Base-by-base conservation (phyloP, 306 rosid species). In the Gleditsia sinensis region DNA sequence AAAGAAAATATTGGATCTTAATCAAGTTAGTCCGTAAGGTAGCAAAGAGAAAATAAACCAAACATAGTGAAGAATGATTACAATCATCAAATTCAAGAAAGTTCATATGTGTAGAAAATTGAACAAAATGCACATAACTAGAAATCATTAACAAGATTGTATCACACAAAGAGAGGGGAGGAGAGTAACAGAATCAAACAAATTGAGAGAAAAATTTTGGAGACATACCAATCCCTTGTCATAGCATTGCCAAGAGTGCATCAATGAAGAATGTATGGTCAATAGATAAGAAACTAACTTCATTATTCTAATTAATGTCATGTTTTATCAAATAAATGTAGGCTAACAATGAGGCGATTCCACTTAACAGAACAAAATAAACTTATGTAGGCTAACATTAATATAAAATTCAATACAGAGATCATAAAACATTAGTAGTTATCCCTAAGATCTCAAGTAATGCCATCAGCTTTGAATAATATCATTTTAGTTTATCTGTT, bases 211-310 rank as follows among this genome's bases (percentile, higher is more conserved):
- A 43, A 56, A 43, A 56, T 51, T 57, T 1, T 3, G 55, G 55
- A 67, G 58, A 74, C 83, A 40, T 87, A 93, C 98, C 97, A 89
- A 71, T 81, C 84, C 97, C 72, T 91, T 90, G 64, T 93, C 42
- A 60, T 90, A 93, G 98, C 98, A 93, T 93, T 51, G 97, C 97
- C 89, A 93, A 77, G 65, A 93, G 98, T 74, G 97, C 97, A 58
- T 97, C 98, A 80, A 93, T 93, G 80, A 93, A 93, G 86, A 93
- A 93, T 74, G 98, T 93, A 95, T 93, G 85, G 59, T 54, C 80
- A 78, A 80, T 42, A 66, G 78, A 85, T 73, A 46, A 55, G 76
- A 40, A 51, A 32, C 40, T 7, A 59, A 61, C 54, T 75, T 82
- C 46, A 37, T 37, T 7, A 37, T 37, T 37, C 12, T n/a, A n/a